A percentile compares a stretch with the other conserved stretches of the same genome.
Conservation (phyloP, 345 rosid genomes). For the Firmiana major region DNA sequence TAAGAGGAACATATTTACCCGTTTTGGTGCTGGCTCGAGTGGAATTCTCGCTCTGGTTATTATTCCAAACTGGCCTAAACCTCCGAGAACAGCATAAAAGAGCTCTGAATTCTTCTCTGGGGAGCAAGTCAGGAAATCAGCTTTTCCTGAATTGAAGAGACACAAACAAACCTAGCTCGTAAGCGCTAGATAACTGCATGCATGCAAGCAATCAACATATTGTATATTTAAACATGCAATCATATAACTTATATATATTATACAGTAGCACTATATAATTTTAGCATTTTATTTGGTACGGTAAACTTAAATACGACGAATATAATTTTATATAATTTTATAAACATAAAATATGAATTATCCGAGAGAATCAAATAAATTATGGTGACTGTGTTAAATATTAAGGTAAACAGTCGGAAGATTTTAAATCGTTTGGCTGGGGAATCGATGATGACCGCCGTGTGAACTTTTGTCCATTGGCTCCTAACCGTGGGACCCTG, state of each 20-base stretch:
- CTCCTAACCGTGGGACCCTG: constrained; percentile 18
- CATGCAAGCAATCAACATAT: constrained; percentile 13
- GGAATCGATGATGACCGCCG: not conserved
- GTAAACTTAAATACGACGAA: too few species aligned
- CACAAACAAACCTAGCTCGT: not conserved
- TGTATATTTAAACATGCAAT: not conserved
- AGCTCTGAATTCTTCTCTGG: constrained; percentile 45
- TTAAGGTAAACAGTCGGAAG: not conserved
- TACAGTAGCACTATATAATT: too few species aligned
- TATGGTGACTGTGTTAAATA: not conserved
- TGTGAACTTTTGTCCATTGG: constrained; percentile 9
- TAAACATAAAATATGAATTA: too few species aligned
- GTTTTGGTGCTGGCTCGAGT: constrained; percentile 53
- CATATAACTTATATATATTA: not conserved
- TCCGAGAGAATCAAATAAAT: not conserved
- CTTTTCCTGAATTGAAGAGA: constrained; percentile 49
- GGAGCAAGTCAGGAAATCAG: constrained; percentile 59
- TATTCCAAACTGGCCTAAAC: constrained; percentile 82
- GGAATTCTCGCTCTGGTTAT: constrained; percentile 75
- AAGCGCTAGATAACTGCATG: constrained; percentile 9
- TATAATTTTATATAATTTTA: too few species aligned
- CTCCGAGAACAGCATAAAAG: constrained; percentile 68
- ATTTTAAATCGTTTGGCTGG: not conserved
- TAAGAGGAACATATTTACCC: constrained; percentile 32
- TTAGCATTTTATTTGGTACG: too few species aligned